phyloP scores from a whole-genome alignment of 2,329 filamentous ascomycete species.

The Aureobasidium zeae region DNA sequence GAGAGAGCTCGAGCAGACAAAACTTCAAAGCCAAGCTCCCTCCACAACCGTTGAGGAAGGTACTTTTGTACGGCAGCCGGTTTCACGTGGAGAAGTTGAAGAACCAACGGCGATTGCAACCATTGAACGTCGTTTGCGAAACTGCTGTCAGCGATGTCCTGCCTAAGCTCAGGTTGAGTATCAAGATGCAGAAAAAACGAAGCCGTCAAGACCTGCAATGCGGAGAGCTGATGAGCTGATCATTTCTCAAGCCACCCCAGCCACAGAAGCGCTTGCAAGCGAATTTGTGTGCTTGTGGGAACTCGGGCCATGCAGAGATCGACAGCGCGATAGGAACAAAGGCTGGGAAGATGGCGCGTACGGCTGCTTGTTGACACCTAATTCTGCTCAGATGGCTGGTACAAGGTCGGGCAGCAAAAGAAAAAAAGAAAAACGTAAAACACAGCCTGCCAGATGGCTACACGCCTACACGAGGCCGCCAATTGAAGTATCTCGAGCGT shows the following conservation, averaged over 20 bases:
- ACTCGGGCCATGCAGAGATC: constrained; percentile 15
- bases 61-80: constrained; percentile 1
- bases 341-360: constrained; percentile 8
- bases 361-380: neutral
- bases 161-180: neutral
- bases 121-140: neutral
- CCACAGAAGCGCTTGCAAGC: constrained; percentile 10
- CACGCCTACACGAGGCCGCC: neutral
- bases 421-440: neutral
- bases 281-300: constrained; percentile 8
- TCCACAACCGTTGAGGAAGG: constrained; percentile 7
- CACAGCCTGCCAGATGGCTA: constrained; percentile 5
- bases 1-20: neutral
- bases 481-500: neutral
- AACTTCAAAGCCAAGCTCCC: neutral
- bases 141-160: neutral
- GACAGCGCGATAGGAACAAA: constrained; percentile 4
- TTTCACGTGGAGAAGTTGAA: neutral
- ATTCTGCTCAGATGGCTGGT: neutral
- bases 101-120: constrained; percentile 3
- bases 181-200: neutral
- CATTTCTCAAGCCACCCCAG: constrained; percentile 13
- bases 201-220: neutral
- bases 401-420: neutral
- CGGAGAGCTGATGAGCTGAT: neutral